Conservation (phyloP, 495 filamentous ascomycete genomes). For the Aspergillus egyptiacus region DNA sequence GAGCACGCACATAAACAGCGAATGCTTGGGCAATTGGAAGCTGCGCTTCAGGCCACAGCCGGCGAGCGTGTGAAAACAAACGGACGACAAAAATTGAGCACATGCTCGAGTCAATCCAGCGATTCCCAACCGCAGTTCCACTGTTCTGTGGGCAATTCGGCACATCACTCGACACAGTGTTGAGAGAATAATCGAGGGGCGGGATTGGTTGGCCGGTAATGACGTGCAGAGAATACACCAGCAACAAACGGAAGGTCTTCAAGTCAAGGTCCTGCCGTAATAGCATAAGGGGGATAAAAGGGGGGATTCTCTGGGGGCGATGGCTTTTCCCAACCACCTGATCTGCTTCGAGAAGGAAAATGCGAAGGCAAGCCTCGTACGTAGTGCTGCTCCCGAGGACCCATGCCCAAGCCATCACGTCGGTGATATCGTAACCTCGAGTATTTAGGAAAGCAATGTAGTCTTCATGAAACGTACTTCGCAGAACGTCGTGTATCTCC, state of each 20-base stretch:
- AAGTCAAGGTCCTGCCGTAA: conserved; percentile 42
- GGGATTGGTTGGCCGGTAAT: conserved; percentile 31
- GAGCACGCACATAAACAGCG: conserved; percentile 29
- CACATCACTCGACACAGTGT: conserved; percentile 1
- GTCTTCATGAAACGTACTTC: conserved; percentile 31
- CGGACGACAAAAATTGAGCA: conserved; percentile 40
- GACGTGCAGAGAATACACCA: conserved; percentile 37
- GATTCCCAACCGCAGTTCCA: conserved; percentile 8
- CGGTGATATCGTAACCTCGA: conserved; percentile 37
- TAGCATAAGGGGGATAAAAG: conserved; percentile 47
- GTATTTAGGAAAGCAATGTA: conserved; percentile 28
- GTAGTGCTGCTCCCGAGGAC: conserved; percentile 42
- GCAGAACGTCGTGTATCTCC: conserved; percentile 13
- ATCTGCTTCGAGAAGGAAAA: conserved; percentile 35
- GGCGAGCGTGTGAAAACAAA: conserved; percentile 53
- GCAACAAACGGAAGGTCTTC: conserved; percentile 37
- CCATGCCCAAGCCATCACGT: conserved; percentile 56
- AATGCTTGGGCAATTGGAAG: conserved; percentile 40
- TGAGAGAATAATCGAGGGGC: neutral
- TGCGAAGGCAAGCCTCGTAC: conserved; percentile 34
- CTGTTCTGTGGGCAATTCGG: conserved; percentile 10
- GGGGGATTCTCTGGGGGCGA: conserved; percentile 26
- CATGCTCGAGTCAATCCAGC: conserved; percentile 24
- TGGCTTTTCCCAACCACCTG: conserved; percentile 5
- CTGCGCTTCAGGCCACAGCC: conserved; percentile 51